Conservation (phyloP, 176 grass and related monocot species). For the Oryza brachyantha region DNA sequence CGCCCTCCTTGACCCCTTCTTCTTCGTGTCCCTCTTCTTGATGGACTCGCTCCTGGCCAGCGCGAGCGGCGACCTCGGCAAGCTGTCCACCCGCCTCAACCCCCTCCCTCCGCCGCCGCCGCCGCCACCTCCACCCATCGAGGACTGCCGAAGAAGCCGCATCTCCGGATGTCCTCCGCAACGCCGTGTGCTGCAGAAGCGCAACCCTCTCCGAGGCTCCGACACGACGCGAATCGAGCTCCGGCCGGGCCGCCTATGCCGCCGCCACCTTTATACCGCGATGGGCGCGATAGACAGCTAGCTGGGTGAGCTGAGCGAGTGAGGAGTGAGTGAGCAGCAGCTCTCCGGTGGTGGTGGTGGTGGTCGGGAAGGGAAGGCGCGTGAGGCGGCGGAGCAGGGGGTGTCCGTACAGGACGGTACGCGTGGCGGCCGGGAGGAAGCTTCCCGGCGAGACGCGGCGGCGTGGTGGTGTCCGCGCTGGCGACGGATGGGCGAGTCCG, state of each 20-base stretch:
- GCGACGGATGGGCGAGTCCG: neutral
- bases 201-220: no score
- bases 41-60: slow-evolving; percentile 26
- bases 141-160: slow-evolving; percentile 1
- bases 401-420: neutral
- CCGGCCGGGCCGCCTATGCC: no score
- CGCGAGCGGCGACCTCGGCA: neutral
- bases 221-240: no score
- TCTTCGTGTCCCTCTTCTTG: slow-evolving; percentile 29
- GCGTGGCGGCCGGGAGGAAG: neutral
- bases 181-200: no score
- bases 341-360: neutral
- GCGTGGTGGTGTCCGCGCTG: neutral
- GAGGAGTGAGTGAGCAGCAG: no score
- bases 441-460: neutral
- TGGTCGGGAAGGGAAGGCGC: neutral
- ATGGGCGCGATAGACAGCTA: no score
- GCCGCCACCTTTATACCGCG: neutral
- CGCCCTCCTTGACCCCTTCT: slow-evolving; percentile 3
- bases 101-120: neutral
- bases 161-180: neutral
- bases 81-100: slow-evolving; percentile 17
- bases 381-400: neutral
- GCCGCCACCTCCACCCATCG: neutral
- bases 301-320: no score